phyloP scores from a whole-genome alignment of 2,329 filamentous ascomycete genomes.

The Phaeosphaeria sp. region DNA sequence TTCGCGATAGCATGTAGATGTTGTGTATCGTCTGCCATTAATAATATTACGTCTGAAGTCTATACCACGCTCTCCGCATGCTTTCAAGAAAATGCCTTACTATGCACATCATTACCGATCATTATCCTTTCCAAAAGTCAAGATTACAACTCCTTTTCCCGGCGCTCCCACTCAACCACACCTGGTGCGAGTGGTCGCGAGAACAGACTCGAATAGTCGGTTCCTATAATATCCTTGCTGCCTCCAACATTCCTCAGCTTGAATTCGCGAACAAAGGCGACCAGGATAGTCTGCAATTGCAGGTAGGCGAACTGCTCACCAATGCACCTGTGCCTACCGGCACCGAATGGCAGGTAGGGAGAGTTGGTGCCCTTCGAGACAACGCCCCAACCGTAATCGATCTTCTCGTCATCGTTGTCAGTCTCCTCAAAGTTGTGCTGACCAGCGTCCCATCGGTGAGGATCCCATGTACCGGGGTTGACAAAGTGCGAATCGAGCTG shows the following conservation, averaged over 20 bases:
- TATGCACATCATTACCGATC: slow-evolving; percentile 26
- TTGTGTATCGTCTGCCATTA: slow-evolving; percentile 4
- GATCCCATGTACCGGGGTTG: slow-evolving; percentile 83
- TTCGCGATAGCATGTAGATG: not conserved
- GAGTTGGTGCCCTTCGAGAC: slow-evolving; percentile 89
- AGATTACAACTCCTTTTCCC: slow-evolving; percentile 50
- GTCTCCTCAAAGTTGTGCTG: slow-evolving; percentile 52
- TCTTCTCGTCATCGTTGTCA: slow-evolving; percentile 67
- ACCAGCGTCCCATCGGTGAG: slow-evolving; percentile 83
- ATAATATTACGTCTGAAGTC: slow-evolving; percentile 12
- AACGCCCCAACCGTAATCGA: slow-evolving; percentile 93
- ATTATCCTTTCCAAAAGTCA: slow-evolving; percentile 7
- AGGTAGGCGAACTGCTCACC: slow-evolving; percentile 96
- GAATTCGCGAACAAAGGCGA: slow-evolving; percentile 77
- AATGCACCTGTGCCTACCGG: slow-evolving; percentile 91
- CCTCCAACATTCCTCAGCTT: slow-evolving; percentile 80
- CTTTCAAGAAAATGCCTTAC: slow-evolving; percentile 8
- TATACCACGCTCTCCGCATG: not conserved
- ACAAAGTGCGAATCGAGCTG: slow-evolving; percentile 79
- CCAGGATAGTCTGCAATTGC: slow-evolving; percentile 86
- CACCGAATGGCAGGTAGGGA: slow-evolving; percentile 93
- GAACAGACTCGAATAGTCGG: slow-evolving; percentile 67
- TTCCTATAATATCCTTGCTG: slow-evolving; percentile 71
- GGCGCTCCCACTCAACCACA: slow-evolving; percentile 76
- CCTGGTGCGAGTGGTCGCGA: slow-evolving; percentile 54